Conservation (phyloP, 2,329 filamentous ascomycete species). For the Penicillium sp. region DNA sequence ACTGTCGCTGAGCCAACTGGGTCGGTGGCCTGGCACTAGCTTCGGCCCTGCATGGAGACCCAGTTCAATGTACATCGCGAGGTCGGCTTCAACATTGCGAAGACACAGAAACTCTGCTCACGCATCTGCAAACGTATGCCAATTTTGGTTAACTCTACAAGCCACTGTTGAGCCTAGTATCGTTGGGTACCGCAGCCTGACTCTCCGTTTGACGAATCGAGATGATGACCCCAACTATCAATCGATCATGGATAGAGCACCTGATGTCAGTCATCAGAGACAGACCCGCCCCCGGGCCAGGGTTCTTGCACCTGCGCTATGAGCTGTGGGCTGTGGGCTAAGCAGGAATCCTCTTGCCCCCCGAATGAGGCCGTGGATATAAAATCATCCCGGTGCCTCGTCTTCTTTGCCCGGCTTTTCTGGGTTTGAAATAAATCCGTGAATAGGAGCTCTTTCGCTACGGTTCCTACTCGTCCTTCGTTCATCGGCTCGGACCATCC, state of each 20-base stretch:
- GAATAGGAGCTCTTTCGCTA: slow-evolving; percentile 52
- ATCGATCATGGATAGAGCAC: neutral
- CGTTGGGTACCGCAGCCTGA: slow-evolving; percentile 11
- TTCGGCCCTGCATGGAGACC: slow-evolving; percentile 15
- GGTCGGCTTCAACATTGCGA: slow-evolving; percentile 8
- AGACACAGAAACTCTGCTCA: slow-evolving; percentile 14
- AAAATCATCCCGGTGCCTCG: slow-evolving; percentile 2
- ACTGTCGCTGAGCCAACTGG: slow-evolving; percentile 23
- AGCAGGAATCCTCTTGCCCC: neutral
- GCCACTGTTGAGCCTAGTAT: slow-evolving; percentile 13
- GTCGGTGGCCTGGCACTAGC: slow-evolving; percentile 12
- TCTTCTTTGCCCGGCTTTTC: neutral
- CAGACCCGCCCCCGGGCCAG: neutral
- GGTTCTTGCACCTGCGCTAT: slow-evolving; percentile 2
- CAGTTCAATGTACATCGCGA: slow-evolving; percentile 10
- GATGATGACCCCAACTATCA: slow-evolving; percentile 5
- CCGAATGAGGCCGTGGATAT: slow-evolving; percentile 13
- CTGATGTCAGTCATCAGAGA: slow-evolving; percentile 10
- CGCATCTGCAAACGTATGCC: slow-evolving; percentile 6
- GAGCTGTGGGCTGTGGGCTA: neutral
- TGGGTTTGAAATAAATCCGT: slow-evolving; percentile 11
- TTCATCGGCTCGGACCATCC: slow-evolving; percentile 11
- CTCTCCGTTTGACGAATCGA: slow-evolving; percentile 8
- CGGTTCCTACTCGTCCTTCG: slow-evolving; percentile 44
- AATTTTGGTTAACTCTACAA: slow-evolving; percentile 14